Evolutionary conservation across 495 filamentous ascomycete species (phyloP), one percentile per base, ranked within the genome.

Genomic region (Platismatia glauca): DNA sequence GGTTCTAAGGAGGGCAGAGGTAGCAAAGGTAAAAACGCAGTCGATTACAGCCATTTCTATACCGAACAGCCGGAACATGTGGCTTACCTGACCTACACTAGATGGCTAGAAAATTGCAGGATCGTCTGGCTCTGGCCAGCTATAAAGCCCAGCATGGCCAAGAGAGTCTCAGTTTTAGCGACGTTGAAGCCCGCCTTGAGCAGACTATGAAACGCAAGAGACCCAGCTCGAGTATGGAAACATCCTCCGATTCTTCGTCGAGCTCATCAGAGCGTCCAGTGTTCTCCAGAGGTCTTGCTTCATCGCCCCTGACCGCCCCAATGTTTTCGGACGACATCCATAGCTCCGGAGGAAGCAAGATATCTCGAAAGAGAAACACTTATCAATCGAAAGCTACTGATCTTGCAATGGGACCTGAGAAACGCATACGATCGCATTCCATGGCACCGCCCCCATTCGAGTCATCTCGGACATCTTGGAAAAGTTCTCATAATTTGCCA

Each of bases 91-190:
- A 11, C 31, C 31, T 48, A 18, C 20, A 46, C 44, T 66, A 98
- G 94, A 94, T 97, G 75, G 94, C 91, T 60, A 79, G 92, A 74
- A 87, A 85, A 69, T 78, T 99, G 39, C 90, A 96, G 74, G 89
- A 95, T 77, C 90, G 93, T 52, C 81, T 99, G 39, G 93, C 95
- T 67, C 82, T 97, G 58, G 94, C 94, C 71, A 92, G 89, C 77
- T 91, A 96, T 83, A 99, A 97, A 77, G 89, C 92, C 59, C 89
- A 93, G 73, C 86, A 96, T 74, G 93, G 93, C 65, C 87, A 86
- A 82, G 84, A 91, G 72, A 82, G 89, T 73, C 80, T 91, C 60
- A 84, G 85, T 44, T 80, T 92, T 58, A 87, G 88, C 67, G 82
- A 72, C 29, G 87, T 93, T 71, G 89, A 89, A 73, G 84, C 84